phyloP scores from a whole-genome alignment of 176 grass and related monocot genomes.

The Eremochloa ophiuroides region DNA sequence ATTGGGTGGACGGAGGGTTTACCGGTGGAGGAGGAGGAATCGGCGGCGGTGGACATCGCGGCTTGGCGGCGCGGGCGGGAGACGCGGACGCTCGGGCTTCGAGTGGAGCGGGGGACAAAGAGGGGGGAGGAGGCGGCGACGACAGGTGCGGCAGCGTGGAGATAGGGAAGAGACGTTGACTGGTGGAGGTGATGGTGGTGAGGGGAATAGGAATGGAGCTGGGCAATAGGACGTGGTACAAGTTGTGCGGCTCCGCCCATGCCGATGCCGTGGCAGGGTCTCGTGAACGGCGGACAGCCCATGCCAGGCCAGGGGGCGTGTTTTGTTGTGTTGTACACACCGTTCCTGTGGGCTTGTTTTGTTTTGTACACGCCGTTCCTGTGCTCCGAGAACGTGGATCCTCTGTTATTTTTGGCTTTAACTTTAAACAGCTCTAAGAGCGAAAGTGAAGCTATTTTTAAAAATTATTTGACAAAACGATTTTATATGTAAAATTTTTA shows the following conservation, averaged over 20 bases:
- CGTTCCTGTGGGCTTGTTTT: too few relatives aligned
- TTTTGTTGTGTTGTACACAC: too few relatives aligned
- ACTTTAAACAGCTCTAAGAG: too few relatives aligned
- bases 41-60: neutral
- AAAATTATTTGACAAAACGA: too few relatives aligned
- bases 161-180: neutral
- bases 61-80: neutral
- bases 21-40: neutral
- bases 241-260: neutral
- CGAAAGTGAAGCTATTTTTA: too few relatives aligned
- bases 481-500: too few relatives aligned
- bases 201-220: neutral
- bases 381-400: too few relatives aligned
- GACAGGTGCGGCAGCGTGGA: neutral
- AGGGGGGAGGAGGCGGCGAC: neutral
- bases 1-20: neutral
- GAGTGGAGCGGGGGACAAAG: neutral
- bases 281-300: neutral
- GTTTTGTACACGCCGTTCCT: too few relatives aligned
- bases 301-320: too few relatives aligned
- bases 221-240: neutral
- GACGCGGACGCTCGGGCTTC: neutral
- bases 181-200: neutral
- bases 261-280: neutral
- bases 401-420: too few relatives aligned